phyloP scores from a whole-genome alignment of 2,329 filamentous ascomycete genomes.

The Neurospora crassa region DNA sequence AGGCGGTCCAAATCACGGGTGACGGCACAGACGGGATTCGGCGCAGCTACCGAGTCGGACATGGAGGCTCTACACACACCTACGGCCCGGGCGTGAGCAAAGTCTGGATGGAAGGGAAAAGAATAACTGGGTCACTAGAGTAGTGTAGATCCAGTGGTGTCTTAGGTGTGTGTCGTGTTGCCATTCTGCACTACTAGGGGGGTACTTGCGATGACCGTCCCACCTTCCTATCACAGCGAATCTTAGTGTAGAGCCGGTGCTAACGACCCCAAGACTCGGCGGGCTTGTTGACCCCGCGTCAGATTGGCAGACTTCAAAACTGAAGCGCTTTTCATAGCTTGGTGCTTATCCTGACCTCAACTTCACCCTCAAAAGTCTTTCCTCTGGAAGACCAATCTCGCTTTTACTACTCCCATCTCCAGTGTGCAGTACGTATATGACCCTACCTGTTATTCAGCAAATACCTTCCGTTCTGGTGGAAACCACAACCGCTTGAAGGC shows the following conservation, averaged over 20 bases:
- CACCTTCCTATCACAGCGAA: neutral
- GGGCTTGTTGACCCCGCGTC: neutral
- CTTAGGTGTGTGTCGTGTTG: neutral
- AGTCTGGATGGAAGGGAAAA: neutral
- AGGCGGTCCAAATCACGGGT: neutral
- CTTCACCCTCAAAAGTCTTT: neutral
- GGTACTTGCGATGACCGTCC: neutral
- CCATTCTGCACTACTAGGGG: neutral
- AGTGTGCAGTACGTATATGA: neutral
- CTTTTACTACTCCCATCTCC: neutral
- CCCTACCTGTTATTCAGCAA: neutral
- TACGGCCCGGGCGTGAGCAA: neutral
- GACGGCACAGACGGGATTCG: neutral
- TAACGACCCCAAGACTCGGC: neutral
- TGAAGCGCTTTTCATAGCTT: neutral
- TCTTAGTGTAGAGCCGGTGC: neutral
- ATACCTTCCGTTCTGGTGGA: neutral
- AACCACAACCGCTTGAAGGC: neutral
- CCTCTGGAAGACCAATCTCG: neutral
- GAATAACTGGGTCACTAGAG: neutral
- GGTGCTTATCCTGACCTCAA: neutral
- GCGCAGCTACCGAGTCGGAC: neutral
- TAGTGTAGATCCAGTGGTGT: neutral
- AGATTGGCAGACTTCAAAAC: neutral
- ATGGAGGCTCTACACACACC: neutral